Evolutionary conservation across 495 filamentous ascomycete species (phyloP), one percentile per base, ranked within the genome.

Genomic region (Xylaria scruposa): DNA sequence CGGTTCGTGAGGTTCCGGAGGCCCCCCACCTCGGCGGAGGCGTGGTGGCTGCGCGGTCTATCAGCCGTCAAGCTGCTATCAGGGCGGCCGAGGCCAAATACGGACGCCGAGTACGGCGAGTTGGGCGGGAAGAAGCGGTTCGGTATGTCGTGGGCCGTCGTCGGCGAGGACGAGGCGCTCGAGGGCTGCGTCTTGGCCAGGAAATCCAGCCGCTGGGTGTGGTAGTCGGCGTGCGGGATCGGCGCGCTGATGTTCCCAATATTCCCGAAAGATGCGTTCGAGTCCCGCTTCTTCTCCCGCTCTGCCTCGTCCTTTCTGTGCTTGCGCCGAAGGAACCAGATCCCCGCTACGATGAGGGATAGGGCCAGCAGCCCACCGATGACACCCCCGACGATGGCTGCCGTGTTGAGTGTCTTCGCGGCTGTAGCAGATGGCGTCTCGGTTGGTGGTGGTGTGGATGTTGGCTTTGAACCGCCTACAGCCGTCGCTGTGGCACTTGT

Each of bases 191-290:
- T 70, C 67, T 79, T 79, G 56, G 76, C 76, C 31, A 78, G 76
- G 69, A 85, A 85, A 68, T 85, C 83, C 31, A 77, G 62, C 0
- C 77, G 73, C 42, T 79, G 72, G 54, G 54, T 76, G 26, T 74
- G 68, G 64, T 77, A 72, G 73, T 76, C 75, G 24, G 81, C 78
- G 68, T 79, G 71, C 13, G 83, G 75, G 49, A 85, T 82, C 12
- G 84, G 85, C 46, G 76, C 73, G 73, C 78, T 81, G 80, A 85
- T 84, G 76, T 81, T 84, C 31, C 83, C 83, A 60, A 86, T 84
- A 75, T 84, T 84, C 33, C 83, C 83, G 64, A 86, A 84, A 3
- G 83, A 83, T 9, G 79, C 80, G 69, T 85, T 72, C 76, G 86
- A 75, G 44, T 83, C 72, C 60, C 83, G 69, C 21, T 65, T 29